Conservation (phyloP, 805 yeast genomes). For the Scheffersomyces lignosus region DNA sequence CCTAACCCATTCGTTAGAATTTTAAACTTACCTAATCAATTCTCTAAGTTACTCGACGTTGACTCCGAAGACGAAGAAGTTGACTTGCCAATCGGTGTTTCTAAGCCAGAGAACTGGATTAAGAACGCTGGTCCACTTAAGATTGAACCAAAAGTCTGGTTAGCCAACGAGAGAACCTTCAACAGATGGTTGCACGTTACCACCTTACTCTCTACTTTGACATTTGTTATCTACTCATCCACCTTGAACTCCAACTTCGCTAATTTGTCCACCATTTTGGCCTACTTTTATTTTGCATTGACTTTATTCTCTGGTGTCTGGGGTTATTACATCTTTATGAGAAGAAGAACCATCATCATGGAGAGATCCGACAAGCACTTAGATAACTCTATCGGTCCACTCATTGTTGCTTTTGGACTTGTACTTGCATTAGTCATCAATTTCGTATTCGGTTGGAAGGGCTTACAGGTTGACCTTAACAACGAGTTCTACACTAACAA, state of each 20-base stretch:
- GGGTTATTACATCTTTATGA: slow-evolving; percentile 80
- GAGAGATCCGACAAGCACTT: slow-evolving; percentile 84
- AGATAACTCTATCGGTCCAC: slow-evolving; percentile 88
- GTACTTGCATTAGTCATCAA: slow-evolving; percentile 66
- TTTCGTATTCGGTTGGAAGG: slow-evolving; percentile 61
- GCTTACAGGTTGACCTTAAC: slow-evolving; percentile 23
- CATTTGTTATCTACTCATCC: slow-evolving; percentile 80
- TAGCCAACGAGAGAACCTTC: slow-evolving; percentile 97
- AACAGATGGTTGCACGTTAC: slow-evolving; percentile 93
- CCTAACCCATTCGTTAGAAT: slow-evolving; percentile 18
- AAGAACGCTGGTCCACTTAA: slow-evolving; percentile 90
- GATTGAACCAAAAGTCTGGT: slow-evolving; percentile 97
- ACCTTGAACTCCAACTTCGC: slow-evolving; percentile 66
- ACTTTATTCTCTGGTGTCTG: slow-evolving; percentile 83
- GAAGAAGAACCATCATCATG: slow-evolving; percentile 69
- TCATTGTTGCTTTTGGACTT: slow-evolving; percentile 71
- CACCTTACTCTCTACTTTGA: slow-evolving; percentile 76
- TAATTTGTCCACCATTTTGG: slow-evolving; percentile 63
- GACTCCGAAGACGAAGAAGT: slow-evolving; percentile 86
- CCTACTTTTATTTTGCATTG: slow-evolving; percentile 76
- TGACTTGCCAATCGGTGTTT: slow-evolving; percentile 84
- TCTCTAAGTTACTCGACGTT: slow-evolving; percentile 51
- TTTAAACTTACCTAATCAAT: slow-evolving; percentile 25
- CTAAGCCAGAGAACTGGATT: slow-evolving; percentile 73
- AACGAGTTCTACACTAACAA: slow-evolving; percentile 30